Evolutionary conservation across 345 rosid genomes (phyloP), one percentile per base, ranked within the genome.

Genomic region (Hypericum androsaemum): DNA sequence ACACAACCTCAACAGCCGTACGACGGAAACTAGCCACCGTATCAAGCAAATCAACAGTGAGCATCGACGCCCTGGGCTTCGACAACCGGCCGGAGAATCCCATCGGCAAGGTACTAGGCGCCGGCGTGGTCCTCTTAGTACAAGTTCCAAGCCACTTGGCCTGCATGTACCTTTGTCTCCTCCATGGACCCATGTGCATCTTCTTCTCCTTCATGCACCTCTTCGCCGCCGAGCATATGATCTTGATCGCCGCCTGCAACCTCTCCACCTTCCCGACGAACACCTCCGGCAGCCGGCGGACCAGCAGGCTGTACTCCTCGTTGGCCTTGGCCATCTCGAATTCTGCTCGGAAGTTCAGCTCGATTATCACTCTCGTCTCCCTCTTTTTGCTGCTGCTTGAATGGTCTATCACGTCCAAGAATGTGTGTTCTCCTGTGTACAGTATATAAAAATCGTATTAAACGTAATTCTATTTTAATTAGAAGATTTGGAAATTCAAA

Each of bases 161-260:
- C 43, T 70, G 78, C 83, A 78, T 72, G 64, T 78, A 78, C 38
- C 76, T 64, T 0, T 67, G 77, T 59, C 73, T 78, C 59, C 83
- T 67, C 83, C 83, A 78, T 39, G 83, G 83, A 12, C 78, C 83
- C 71, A 78, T 47, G 41, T 78, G 83, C 75, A 78, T 74, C 57
- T 65, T 75, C 68, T 72, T 78, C 43, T 72, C 76, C 71, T 68
- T 75, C 80, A 78, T 75, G 68, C 83, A 78, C 48, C 65, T 75
- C 61, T 78, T 78, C 1, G 80, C 83, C 1, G 80, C 80, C 49
- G 11, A 45, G 43, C 83, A 78, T 12, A 75, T 12, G 12, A 58
- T 63, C 54, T 70, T 75, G 6, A 75, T 73, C 40, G 70, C 71
- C 43, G 15, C 60, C 0, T 38, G 57, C 43, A 78, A 43, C 61